Conservation (phyloP, 1,284 basidiomycete genomes). For the Thelephora terrestris region DNA sequence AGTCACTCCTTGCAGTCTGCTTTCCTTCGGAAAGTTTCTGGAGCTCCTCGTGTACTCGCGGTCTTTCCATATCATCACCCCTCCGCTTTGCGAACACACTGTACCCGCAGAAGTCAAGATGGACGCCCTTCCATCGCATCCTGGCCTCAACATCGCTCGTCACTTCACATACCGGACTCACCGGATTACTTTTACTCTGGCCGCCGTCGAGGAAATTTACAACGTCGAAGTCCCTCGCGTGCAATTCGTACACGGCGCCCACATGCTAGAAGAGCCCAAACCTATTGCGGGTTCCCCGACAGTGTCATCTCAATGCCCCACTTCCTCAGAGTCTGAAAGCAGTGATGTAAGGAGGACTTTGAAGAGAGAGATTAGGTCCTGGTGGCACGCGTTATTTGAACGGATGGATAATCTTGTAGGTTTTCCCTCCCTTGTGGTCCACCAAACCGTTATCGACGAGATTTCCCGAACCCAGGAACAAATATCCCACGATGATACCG, state of each 20-base stretch:
- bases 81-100: slow-evolving; percentile 45
- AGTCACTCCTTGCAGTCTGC: slow-evolving; percentile 20
- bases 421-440: background rate
- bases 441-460: background rate
- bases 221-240: slow-evolving; percentile 49
- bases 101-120: slow-evolving; percentile 25
- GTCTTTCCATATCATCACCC: slow-evolving; percentile 27
- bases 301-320: no score
- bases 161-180: slow-evolving; percentile 34
- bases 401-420: slow-evolving; percentile 51
- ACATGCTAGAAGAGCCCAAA: no score
- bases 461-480: slow-evolving; percentile 29
- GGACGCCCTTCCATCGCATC: slow-evolving; percentile 24
- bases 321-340: background rate
- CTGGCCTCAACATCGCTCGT: slow-evolving; percentile 36
- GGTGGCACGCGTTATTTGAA: slow-evolving; percentile 55
- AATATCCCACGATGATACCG: slow-evolving; percentile 23
- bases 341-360: slow-evolving; percentile 37
- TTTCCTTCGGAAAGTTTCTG: slow-evolving; percentile 59
- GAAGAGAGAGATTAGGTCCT: slow-evolving; percentile 46
- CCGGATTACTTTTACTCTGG: slow-evolving; percentile 36
- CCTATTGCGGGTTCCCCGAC: no score
- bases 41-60: slow-evolving; percentile 57
- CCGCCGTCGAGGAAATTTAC: slow-evolving; percentile 42
- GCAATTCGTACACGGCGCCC: slow-evolving; percentile 26